Percentiles rank a stretch among this genome's conserved stretches.
phyloP scores from a whole-genome alignment of 331 rosid species.

The Acacia concinna region DNA sequence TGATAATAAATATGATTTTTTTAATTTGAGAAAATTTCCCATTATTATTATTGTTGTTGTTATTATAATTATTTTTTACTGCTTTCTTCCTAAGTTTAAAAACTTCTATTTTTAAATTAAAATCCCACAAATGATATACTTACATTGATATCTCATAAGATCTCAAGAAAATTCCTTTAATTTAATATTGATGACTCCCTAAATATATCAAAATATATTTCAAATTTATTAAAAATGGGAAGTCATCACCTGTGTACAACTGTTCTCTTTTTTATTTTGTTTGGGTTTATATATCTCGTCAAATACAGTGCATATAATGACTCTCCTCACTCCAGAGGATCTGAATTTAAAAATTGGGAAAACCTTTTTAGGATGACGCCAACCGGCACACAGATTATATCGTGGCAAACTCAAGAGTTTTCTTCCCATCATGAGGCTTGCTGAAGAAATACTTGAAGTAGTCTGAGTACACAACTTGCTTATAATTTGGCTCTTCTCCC shows the following conservation, averaged over 20 bases:
- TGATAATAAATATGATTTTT: too few species aligned
- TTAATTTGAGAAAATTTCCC: too few species aligned
- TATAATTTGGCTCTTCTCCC: slow-evolving; percentile 44
- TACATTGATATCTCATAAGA: too few species aligned
- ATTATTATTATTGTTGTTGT: too few species aligned
- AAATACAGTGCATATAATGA: neutral
- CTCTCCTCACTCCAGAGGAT: neutral
- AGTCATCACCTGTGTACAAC: neutral
- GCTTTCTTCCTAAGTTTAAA: too few species aligned
- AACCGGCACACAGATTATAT: neutral
- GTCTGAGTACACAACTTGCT: slow-evolving; percentile 34
- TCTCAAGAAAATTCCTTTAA: too few species aligned
- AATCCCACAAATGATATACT: too few species aligned
- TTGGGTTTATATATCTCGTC: neutral
- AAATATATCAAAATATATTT: too few species aligned
- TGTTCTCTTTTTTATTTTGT: neutral
- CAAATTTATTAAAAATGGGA: too few species aligned
- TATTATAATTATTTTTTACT: too few species aligned
- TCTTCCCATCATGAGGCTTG: slow-evolving; percentile 52
- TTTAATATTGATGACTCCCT: too few species aligned
- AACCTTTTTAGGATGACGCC: neutral
- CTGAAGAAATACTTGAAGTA: slow-evolving; percentile 48
- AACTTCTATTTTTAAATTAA: too few species aligned
- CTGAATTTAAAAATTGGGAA: neutral
- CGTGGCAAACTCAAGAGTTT: slow-evolving; percentile 38